Base-by-base conservation (phyloP, 495 filamentous ascomycete genomes). In the Daldinia bambusicola region DNA sequence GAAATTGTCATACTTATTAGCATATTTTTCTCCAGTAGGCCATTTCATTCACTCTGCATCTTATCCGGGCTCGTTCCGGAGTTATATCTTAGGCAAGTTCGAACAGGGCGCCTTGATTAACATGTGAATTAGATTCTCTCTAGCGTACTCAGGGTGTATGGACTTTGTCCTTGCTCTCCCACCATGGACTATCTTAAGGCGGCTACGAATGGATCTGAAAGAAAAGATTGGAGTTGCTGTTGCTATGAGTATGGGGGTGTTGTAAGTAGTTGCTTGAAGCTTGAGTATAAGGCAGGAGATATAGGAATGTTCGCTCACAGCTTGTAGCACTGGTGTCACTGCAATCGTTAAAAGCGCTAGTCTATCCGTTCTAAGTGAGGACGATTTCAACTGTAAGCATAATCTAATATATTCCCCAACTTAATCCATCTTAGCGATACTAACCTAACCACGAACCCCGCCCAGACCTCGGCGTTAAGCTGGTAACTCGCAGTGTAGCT, bases 71-170 rank as follows among this genome's bases (percentile, higher is more conserved):
- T 41, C n/a, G 31, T 32, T 52, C 18, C n/a, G 14, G 14, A 16
- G 2, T 10, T 57, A 13, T 13, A 13, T 3, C n/a, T 36, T 8
- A 8, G n/a, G n/a, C n/a, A 2, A 50, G 20, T 51, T 40, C 1
- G 37, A 37, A 10, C 10, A 40, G 37, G 2, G 13, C 38, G 40
- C 2, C 8, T 14, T 60, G 22, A 18, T 40, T 40, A 13, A 40
- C 14, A 51, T 55, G 51, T 41, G 8, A 66, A 14, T 5, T 36
- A 18, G 13, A 8, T 55, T 63, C 18, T 40, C 18, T 40, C 36
- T 45, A 76, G 77, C 72, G n/a, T 79, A 79, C 31, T 79, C 77
- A 0, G 77, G 74, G 36, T 70, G 76, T 36, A 65, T 60, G 52
- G 77, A 77, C 32, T 61, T 77, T n/a, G 53, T 66, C 3, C 69